Conservation (phyloP, 202 grass and related monocot species). For the Schoenoplectus triqueter region DNA sequence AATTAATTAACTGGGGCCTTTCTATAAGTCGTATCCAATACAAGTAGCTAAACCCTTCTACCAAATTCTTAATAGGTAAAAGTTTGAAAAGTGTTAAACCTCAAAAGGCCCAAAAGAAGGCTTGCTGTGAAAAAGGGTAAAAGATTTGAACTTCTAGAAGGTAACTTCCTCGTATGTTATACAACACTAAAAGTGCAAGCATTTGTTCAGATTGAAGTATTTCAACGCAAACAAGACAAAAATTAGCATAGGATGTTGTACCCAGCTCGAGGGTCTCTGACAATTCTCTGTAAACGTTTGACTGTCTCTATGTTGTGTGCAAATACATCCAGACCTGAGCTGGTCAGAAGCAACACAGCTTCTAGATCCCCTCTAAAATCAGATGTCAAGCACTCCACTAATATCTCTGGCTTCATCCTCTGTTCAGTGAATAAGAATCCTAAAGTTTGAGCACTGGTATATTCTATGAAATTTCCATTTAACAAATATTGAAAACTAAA, state of each 20-base stretch:
- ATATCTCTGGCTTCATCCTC: conserved; percentile 84
- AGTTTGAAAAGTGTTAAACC: background rate
- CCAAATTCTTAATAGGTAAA: background rate
- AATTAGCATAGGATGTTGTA: conserved; percentile 35
- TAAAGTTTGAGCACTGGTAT: background rate
- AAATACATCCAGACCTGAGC: conserved; percentile 85
- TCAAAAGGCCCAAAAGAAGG: background rate
- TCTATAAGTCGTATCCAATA: background rate
- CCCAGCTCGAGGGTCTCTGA: conserved; percentile 91
- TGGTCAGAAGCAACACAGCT: conserved; percentile 58
- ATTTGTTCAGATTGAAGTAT: conserved; percentile 9
- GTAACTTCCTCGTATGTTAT: background rate
- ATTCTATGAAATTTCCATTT: conserved; percentile 7
- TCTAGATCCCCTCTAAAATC: conserved; percentile 90
- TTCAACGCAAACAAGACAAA: conserved; percentile 23
- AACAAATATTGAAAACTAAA: background rate
- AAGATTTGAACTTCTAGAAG: background rate
- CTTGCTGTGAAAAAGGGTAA: background rate
- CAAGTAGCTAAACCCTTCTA: background rate
- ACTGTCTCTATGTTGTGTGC: conserved; percentile 95
- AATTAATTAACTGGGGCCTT: conserved; percentile 4
- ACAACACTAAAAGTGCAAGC: background rate
- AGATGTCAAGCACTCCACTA: conserved; percentile 87
- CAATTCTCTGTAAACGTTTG: conserved; percentile 73
- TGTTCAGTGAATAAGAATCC: conserved; percentile 43